phyloP scores from a whole-genome alignment of 2,329 filamentous ascomycete species.

The Mycosphaerelloides madeirae region DNA sequence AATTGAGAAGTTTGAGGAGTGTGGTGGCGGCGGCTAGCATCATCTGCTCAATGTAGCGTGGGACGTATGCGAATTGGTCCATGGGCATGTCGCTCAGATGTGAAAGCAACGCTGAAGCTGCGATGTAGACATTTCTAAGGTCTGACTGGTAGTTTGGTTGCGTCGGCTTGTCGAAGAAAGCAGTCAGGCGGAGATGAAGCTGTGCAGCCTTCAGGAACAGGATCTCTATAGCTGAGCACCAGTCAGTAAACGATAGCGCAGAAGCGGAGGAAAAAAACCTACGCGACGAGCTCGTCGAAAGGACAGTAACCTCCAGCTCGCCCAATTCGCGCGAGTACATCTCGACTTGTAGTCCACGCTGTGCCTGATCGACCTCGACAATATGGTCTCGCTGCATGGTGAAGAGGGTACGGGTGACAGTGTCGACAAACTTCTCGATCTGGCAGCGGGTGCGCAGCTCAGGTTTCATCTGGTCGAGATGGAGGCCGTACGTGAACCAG shows the following conservation, averaged over 20 bases:
- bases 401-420: slow-evolving; percentile 73
- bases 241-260: slow-evolving; percentile 43
- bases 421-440: slow-evolving; percentile 71
- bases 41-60: slow-evolving; percentile 78
- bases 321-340: slow-evolving; percentile 35
- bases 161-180: slow-evolving; percentile 73
- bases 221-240: slow-evolving; percentile 43
- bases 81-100: slow-evolving; percentile 58
- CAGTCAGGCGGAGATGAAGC: slow-evolving; percentile 70
- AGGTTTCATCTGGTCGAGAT: slow-evolving; percentile 56
- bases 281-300: slow-evolving; percentile 30
- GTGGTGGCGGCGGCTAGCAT: slow-evolving; percentile 75
- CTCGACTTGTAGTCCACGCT: slow-evolving; percentile 34
- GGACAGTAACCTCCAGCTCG: slow-evolving; percentile 34
- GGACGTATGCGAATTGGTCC: slow-evolving; percentile 59
- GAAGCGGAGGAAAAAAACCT: slow-evolving; percentile 9
- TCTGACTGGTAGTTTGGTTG: slow-evolving; percentile 69
- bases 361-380: slow-evolving; percentile 43
- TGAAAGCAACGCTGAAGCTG: slow-evolving; percentile 65
- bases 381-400: slow-evolving; percentile 70
- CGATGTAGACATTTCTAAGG: slow-evolving; percentile 69
- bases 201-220: slow-evolving; percentile 69
- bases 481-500: slow-evolving; percentile 70
- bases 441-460: slow-evolving; percentile 65
- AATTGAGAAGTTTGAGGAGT: slow-evolving; percentile 69